Percentiles rank a stretch among this genome's conserved stretches.
These are phyloP conservation scores for Aspergillus persii DNA, from an alignment of 2,329 filamentous ascomycete species.

Conservation along the genomic window DNA sequence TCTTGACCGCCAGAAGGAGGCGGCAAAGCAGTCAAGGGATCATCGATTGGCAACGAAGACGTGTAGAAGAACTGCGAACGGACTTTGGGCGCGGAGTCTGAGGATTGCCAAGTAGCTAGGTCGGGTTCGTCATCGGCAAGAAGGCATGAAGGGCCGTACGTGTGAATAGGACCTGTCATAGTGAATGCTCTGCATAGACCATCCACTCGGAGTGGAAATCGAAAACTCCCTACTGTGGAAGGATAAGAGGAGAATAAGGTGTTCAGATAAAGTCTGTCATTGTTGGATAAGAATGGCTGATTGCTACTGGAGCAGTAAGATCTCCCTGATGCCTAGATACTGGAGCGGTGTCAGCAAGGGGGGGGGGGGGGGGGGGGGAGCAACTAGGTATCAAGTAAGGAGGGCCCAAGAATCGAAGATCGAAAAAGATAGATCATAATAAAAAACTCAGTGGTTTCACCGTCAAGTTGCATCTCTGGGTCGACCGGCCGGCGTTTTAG, in stretches of 20 bases:
- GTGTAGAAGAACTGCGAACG: conserved; percentile 81
- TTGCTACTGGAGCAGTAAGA: neutral
- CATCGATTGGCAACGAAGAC: conserved; percentile 79
- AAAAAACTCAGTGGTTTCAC: neutral
- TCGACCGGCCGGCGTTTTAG: neutral
- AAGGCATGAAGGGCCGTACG: conserved; percentile 59
- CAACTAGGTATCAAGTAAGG: conserved; percentile 2
- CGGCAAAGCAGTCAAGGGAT: conserved; percentile 71
- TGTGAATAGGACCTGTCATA: conserved; percentile 53
- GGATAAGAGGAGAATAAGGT: neutral
- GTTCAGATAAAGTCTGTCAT: conserved; percentile 6
- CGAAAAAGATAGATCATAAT: neutral
- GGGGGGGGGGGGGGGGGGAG: conserved; percentile 12
- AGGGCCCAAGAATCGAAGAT: neutral
- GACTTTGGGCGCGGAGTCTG: conserved; percentile 55
- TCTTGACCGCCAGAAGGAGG: conserved; percentile 50
- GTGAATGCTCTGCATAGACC: conserved; percentile 2
- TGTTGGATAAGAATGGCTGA: neutral
- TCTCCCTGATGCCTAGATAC: neutral
- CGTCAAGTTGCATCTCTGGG: neutral
- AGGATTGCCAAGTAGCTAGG: conserved; percentile 30
- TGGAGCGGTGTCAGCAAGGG: conserved; percentile 14
- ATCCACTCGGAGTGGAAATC: neutral
- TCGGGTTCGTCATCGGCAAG: conserved; percentile 39
- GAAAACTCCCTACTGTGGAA: neutral